phyloP scores from a whole-genome alignment of 1,284 basidiomycete species.

The Mycosarcoma maydis region DNA sequence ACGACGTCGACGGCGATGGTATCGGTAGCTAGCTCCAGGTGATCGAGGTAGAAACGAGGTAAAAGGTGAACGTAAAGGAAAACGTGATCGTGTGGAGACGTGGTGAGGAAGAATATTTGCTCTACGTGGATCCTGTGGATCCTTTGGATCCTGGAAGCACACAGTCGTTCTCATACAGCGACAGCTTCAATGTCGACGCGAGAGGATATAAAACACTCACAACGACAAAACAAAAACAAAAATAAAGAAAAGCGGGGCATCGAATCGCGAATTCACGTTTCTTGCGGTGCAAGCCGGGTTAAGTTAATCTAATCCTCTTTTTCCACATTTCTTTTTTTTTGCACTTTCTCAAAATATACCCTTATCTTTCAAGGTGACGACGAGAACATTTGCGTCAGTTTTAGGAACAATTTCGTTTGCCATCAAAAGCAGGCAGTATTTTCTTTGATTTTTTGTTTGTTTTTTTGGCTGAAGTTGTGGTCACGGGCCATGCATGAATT shows the following conservation, averaged over 20 bases:
- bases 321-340: neutral
- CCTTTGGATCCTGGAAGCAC: too few relatives aligned
- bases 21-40: neutral
- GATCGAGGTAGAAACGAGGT: conserved; percentile 1
- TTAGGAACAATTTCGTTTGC: too few relatives aligned
- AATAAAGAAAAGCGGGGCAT: neutral
- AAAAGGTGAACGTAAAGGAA: conserved; percentile 4
- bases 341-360: conserved; percentile 5
- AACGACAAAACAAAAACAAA: too few relatives aligned
- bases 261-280: too few relatives aligned
- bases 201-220: too few relatives aligned
- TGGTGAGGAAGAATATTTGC: conserved; percentile 21
- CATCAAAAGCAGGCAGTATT: too few relatives aligned
- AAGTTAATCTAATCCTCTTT: neutral
- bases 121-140: neutral
- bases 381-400: too few relatives aligned
- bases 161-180: conserved; percentile 2
- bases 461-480: too few relatives aligned
- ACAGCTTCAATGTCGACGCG: neutral
- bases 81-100: conserved; percentile 20
- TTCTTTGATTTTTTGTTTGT: too few relatives aligned
- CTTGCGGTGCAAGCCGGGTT: neutral
- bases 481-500: too few relatives aligned
- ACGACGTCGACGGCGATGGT: conserved; percentile 1
- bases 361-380: neutral